Evolutionary conservation across 805 yeast genomes (phyloP).

Genomic region (Saccharomycopsis selenospora): DNA sequence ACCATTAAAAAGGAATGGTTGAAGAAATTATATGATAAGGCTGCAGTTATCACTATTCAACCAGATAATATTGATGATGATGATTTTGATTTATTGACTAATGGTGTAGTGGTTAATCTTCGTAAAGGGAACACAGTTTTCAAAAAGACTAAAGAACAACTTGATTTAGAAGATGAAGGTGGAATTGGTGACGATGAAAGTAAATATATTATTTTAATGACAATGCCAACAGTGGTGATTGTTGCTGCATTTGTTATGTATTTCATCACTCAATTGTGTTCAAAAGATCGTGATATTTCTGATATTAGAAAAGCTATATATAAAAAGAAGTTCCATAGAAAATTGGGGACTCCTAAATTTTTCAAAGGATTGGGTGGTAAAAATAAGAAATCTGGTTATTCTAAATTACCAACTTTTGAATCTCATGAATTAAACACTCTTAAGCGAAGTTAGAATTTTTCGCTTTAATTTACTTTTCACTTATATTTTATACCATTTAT

Average conservation of each 20-base stretch:
- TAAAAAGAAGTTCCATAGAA: slow-evolving; percentile 30
- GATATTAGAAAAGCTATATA: slow-evolving; percentile 32
- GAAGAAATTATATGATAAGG: slow-evolving; percentile 42
- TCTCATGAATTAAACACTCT: slow-evolving; percentile 20
- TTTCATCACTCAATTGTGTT: slow-evolving; percentile 50
- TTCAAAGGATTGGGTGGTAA: slow-evolving; percentile 26
- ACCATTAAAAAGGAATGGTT: slow-evolving; percentile 61
- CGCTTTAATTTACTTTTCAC: no score
- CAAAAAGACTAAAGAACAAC: slow-evolving; percentile 37
- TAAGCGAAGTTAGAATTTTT: slow-evolving; percentile 13
- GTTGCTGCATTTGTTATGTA: slow-evolving; percentile 58
- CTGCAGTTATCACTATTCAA: slow-evolving; percentile 63
- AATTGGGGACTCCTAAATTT: slow-evolving; percentile 34
- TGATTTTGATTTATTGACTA: slow-evolving; percentile 48
- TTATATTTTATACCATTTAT: no score
- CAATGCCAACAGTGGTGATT: slow-evolving; percentile 61
- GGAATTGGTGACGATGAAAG: slow-evolving; percentile 40
- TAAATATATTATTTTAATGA: slow-evolving; percentile 52
- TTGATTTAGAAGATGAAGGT: slow-evolving; percentile 35
- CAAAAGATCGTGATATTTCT: slow-evolving; percentile 47
- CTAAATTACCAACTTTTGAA: slow-evolving; percentile 35
- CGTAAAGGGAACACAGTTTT: slow-evolving; percentile 36
- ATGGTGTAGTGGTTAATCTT: slow-evolving; percentile 44
- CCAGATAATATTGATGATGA: slow-evolving; percentile 61
- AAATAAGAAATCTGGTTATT: slow-evolving; percentile 32